Conservation (phyloP, 345 rosid species). For the Erysimum cheiranthoides region DNA sequence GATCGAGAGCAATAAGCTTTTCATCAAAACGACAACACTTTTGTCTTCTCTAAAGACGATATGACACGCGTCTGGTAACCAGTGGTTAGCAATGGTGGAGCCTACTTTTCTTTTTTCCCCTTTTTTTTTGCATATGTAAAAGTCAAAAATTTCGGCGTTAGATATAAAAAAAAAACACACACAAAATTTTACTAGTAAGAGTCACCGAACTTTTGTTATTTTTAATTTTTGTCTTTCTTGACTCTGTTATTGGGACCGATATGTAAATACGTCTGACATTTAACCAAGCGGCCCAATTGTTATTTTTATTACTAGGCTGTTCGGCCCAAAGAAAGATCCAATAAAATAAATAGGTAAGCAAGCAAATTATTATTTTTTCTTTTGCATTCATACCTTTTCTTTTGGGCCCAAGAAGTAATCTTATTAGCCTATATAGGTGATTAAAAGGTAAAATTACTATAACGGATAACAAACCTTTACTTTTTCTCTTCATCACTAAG, state of each 20-base stretch:
- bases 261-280: not conserved
- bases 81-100: conserved; percentile 15
- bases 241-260: not conserved
- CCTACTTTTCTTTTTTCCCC: not conserved
- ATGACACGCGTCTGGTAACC: not conserved
- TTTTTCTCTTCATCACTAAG: conserved; percentile 4
- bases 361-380: not conserved
- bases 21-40: conserved; percentile 24
- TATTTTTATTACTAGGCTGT: not conserved
- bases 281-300: not conserved
- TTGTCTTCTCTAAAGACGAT: not conserved
- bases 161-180: not conserved
- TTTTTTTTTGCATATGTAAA: not conserved
- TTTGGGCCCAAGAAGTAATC: not conserved
- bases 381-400: not conserved
- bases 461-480: conserved; percentile 2
- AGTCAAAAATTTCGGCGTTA: conserved; percentile 19
- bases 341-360: not conserved
- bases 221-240: not conserved
- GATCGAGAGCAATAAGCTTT: not conserved
- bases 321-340: conserved; percentile 9
- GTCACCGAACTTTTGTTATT: not conserved
- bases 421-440: not conserved
- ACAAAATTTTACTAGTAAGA: not conserved
- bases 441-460: not conserved